These are phyloP conservation scores for Ramularia collo-cygni DNA, from an alignment of 2,329 filamentous ascomycete genomes.

Conservation along the genomic window DNA sequence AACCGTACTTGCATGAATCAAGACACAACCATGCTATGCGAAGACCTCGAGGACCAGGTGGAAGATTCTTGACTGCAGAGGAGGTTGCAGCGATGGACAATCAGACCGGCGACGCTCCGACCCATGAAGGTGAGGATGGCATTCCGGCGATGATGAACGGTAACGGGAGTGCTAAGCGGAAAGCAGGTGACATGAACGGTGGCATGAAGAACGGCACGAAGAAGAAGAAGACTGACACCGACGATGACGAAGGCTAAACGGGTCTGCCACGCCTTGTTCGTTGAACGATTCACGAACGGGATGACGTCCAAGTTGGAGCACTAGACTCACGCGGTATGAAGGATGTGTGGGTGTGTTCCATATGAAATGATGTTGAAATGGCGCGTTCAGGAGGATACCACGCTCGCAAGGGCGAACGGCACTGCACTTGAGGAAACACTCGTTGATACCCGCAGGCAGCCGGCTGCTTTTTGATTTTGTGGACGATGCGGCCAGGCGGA, in stretches of 20 bases:
- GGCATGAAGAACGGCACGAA: conserved; percentile 21
- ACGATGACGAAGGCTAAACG: conserved; percentile 34
- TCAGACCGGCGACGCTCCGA: conserved; percentile 45
- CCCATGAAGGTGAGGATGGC: conserved; percentile 30
- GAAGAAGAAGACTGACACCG: conserved; percentile 29
- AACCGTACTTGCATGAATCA: conserved; percentile 95
- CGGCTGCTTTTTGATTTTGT: conserved; percentile 1
- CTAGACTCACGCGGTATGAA: not conserved
- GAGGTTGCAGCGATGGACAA: conserved; percentile 83
- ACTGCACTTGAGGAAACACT: not conserved
- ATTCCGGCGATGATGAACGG: conserved; percentile 8
- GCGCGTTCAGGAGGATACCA: no score
- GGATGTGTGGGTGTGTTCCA: not conserved
- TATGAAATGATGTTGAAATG: not conserved
- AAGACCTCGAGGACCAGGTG: conserved; percentile 83
- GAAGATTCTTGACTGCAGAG: conserved; percentile 91
- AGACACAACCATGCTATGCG: conserved; percentile 98
- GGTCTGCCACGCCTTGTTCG: no score
- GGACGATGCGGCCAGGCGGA: no score
- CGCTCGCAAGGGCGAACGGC: no score
- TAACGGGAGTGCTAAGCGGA: conserved; percentile 42
- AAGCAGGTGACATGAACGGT: conserved; percentile 37
- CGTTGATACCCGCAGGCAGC: conserved; percentile 1
- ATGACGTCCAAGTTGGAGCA: not conserved
- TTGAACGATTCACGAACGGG: no score